Conservation (phyloP, 495 filamentous ascomycete genomes). For the Xylaria intraflava region DNA sequence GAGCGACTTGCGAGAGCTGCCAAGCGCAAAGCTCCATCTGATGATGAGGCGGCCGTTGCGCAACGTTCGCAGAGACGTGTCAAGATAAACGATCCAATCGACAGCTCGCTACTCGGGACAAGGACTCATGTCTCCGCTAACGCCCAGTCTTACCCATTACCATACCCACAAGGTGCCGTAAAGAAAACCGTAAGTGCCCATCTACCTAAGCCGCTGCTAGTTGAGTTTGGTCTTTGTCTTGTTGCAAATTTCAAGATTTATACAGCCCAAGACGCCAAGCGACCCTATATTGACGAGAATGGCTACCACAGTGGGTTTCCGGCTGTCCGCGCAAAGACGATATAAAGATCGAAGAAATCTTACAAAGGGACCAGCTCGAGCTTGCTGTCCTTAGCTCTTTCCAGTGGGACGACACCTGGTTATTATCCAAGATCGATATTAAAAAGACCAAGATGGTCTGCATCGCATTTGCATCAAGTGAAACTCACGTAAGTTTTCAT, state of each 20-base stretch:
- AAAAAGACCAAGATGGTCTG: constrained; percentile 36
- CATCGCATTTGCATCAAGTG: constrained; percentile 37
- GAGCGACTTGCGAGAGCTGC: constrained; percentile 66
- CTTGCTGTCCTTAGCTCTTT: constrained; percentile 81
- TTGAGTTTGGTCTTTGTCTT: no score
- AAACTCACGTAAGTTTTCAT: constrained; percentile 21
- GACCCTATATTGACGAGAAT: not conserved
- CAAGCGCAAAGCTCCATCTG: constrained; percentile 51
- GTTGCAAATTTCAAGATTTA: not conserved
- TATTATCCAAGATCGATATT: constrained; percentile 38
- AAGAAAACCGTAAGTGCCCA: constrained; percentile 57
- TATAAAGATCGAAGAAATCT: constrained; percentile 85
- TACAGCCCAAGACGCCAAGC: not conserved
- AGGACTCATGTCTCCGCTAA: not conserved
- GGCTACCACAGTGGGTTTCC: constrained; percentile 41
- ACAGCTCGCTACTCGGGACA: not conserved
- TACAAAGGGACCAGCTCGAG: constrained; percentile 63
- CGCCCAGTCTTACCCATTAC: constrained; percentile 24
- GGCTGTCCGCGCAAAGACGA: constrained; percentile 56
- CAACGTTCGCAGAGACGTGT: constrained; percentile 18
- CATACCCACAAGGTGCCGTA: constrained; percentile 65
- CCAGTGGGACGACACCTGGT: constrained; percentile 63
- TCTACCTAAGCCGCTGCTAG: not conserved
- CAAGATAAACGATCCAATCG: constrained; percentile 12
- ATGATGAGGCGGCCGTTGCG: constrained; percentile 6